phyloP scores from a whole-genome alignment of 2,329 filamentous ascomycete species.

The Claviceps quebecensis region DNA sequence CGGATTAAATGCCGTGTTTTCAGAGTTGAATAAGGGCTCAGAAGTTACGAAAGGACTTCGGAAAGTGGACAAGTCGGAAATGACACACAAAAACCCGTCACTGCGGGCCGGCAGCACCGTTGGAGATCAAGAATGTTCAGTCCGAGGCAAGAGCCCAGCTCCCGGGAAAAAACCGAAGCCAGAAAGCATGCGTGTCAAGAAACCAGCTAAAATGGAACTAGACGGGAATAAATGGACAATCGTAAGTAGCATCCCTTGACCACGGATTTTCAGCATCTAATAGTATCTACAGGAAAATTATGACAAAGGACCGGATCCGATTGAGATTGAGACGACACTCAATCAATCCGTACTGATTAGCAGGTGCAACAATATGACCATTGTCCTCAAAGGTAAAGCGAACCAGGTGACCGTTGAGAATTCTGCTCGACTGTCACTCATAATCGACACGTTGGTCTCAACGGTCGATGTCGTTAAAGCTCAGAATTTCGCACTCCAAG shows the following conservation, averaged over 20 bases:
- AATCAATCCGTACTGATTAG: constrained; percentile 85
- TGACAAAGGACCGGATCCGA: constrained; percentile 56
- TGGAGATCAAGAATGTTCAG: constrained; percentile 38
- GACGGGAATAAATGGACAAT: constrained; percentile 91
- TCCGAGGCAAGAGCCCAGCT: constrained; percentile 68
- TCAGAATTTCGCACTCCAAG: constrained; percentile 85
- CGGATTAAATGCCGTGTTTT: constrained; percentile 80
- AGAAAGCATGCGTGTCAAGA: constrained; percentile 72
- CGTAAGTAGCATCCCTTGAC: constrained; percentile 28
- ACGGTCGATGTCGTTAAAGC: constrained; percentile 93
- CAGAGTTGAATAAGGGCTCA: constrained; percentile 77
- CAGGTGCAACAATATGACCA: constrained; percentile 78
- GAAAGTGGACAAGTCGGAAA: constrained; percentile 88
- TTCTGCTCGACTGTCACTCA: constrained; percentile 65
- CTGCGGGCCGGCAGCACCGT: constrained; percentile 63
- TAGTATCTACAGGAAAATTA: constrained; percentile 59
- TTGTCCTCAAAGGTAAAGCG: constrained; percentile 83
- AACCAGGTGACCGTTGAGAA: constrained; percentile 97
- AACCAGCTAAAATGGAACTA: constrained; percentile 63
- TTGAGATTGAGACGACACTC: constrained; percentile 70
- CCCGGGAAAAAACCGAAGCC: constrained; percentile 81
- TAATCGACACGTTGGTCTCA: constrained; percentile 80
- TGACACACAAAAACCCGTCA: constrained; percentile 97
- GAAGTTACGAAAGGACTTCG: constrained; percentile 77
- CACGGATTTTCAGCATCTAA: constrained; percentile 3